Base-by-base conservation (phyloP, 2,329 filamentous ascomycete genomes). In the Botrytis galanthina region DNA sequence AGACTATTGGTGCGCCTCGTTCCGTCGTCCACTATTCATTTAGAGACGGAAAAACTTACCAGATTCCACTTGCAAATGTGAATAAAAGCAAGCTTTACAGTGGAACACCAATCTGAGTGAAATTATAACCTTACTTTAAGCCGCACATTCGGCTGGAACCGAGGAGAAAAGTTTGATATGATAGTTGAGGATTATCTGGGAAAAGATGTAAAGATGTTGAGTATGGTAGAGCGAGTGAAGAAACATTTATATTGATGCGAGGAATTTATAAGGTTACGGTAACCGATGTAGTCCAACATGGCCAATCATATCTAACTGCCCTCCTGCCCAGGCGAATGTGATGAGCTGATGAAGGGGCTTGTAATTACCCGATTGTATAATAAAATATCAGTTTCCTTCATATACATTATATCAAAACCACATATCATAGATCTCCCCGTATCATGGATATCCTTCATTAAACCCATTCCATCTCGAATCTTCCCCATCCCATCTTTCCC, bases 1-100 rank as follows among this genome's bases (percentile, higher is more conserved):
- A 57, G 66, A 18, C 57, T 69, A 69, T 69, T 69, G 66, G 66
- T 69, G 66, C 66, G 66, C 66, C 16, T 69, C 66, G 48, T 16
- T 69, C 35, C 48, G n/a, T 12, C n/a, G 39, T 59, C 66, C 66
- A 69, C 66, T 57, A 57, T 68, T 68, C 35, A 57, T 68, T 68
- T 68, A n/a, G 46, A 67, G 22, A 39, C 32, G 66, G 66, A 68
- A 54, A 54, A 68, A 57, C 42, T 32, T 57, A 6, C 22, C n/a
- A 57, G 35, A 29, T 68, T 39, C 26, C 48, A 32, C 18, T 54
- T n/a, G 48, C 32, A 66, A 48, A 14, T 14, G 29, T 66, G 44
- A 54, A 67, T 54, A 26, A 39, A 39, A 54, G 64, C 32, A 67
- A 67, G 32, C 14, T 51, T 68, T 22, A 68, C 22, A 20, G 46